These are phyloP conservation scores for Collybia mongolica DNA, from an alignment of 768 basidiomycete genomes.

Conservation along the genomic window DNA sequence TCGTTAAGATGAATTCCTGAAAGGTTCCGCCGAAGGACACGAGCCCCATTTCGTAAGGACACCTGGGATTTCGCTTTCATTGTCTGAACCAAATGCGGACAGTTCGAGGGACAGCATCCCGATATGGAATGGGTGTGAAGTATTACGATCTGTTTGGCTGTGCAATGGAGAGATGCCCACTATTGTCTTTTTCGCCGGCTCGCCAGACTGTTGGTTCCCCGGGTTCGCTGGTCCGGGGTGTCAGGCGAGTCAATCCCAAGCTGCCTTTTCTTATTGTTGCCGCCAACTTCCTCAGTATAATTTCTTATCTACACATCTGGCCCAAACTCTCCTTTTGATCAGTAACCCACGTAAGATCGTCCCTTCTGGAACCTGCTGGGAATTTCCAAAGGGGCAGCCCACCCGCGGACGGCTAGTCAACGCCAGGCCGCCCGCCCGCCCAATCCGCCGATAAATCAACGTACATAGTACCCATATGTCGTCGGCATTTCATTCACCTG, in stretches of 20 bases:
- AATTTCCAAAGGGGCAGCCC: background rate
- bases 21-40: conserved; percentile 38
- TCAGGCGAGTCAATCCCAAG: conserved; percentile 10
- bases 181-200: conserved; percentile 43
- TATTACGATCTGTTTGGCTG: conserved; percentile 34
- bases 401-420: conserved; percentile 7
- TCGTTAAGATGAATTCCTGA: conserved; percentile 25
- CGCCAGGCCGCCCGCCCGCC: too few species aligned
- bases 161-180: conserved; percentile 34
- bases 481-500: too few species aligned
- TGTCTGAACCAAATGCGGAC: conserved; percentile 29
- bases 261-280: conserved; percentile 21
- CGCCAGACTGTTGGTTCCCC: conserved; percentile 12
- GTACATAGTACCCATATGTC: too few species aligned
- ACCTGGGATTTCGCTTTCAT: conserved; percentile 28
- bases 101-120: conserved; percentile 30
- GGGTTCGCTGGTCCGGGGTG: conserved; percentile 34
- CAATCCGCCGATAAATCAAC: too few species aligned
- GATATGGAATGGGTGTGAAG: conserved; percentile 30
- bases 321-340: conserved; percentile 1
- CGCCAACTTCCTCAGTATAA: conserved; percentile 18
- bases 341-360: conserved; percentile 23
- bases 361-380: conserved; percentile 20
- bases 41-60: conserved; percentile 36
- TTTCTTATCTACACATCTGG: conserved; percentile 21